A percentile compares a stretch with the other conserved stretches of the same genome.
Conservation (phyloP, 371 early-diverging fungal genomes). For the Mortierella sp. region DNA sequence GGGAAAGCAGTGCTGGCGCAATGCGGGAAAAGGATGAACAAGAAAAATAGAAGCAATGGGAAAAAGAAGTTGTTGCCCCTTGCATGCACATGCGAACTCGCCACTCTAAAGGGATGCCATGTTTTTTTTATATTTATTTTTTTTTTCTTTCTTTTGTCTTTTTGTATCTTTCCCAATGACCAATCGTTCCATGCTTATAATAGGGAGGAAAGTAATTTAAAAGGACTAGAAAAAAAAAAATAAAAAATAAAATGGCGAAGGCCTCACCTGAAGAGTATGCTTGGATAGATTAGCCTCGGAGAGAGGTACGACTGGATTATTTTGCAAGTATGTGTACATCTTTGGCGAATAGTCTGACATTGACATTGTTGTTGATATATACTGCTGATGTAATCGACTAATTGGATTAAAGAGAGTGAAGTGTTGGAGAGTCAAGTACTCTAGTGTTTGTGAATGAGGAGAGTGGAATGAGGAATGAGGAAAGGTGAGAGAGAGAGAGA, state of each 20-base stretch:
- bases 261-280: conserved; percentile 48
- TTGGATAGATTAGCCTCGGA: conserved; percentile 52
- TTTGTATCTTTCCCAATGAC: not conserved
- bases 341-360: conserved; percentile 26
- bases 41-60: conserved; percentile 1
- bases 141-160: not conserved
- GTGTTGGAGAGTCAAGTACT: not conserved
- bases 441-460: not conserved
- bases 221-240: not conserved
- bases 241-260: not conserved
- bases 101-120: not conserved
- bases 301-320: conserved; percentile 33
- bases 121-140: not conserved
- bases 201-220: not conserved
- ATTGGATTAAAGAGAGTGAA: too few relatives aligned
- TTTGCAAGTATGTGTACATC: conserved; percentile 33
- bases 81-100: conserved; percentile 6
- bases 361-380: not conserved
- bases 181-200: conserved; percentile 3
- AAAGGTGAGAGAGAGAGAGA: not conserved
- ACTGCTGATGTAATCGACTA: not conserved
- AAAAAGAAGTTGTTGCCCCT: not conserved
- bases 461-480: not conserved
- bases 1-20: conserved; percentile 5
- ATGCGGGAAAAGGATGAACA: not conserved